Base-by-base conservation (phyloP, 2,329 filamentous ascomycete genomes). In the Aspergillus sp. region DNA sequence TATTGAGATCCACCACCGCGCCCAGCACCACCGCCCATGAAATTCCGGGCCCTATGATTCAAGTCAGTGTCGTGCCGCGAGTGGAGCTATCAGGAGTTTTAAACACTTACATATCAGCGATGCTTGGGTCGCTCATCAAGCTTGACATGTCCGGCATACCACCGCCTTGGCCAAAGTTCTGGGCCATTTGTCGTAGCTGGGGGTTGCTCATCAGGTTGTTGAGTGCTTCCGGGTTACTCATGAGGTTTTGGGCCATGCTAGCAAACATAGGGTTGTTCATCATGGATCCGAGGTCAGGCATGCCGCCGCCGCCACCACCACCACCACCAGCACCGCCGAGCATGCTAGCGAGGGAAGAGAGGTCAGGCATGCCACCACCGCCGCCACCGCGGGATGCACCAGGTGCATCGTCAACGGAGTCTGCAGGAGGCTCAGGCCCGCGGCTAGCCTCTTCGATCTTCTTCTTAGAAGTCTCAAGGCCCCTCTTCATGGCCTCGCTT, bases 181-280 rank as follows among this genome's bases (percentile, higher is more conserved):
- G 87, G 46, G 91, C 92, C 91, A 97, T 93, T 72, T 96, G 86
- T 56, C 90, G 84, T 61, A 98, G 79, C 61, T 88, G 85, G 3
- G 95, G 95, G 81, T 99, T 98, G 82, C 82, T 91, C 93, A 99
- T 96, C 58, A 99, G 78, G 74, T 92, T 95, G 73, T 82, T 84
- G 86, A 98, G 89, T 81, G 93, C 86, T 9, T 96, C 90, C 0
- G 95, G 95, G 79, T 99, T 97, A 78, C 87, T 91, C 95, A 98
- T 98, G 55, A 99, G 78, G 76, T 91, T 96, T 81, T 97, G 91
- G 4, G 95, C 95, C 92, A 98, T 97, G 79, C 85, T 90, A 51
- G 92, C 86, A 79, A 99, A 96, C 95, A 98, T 98, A 56, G 95
- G 95, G 80, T 98, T 99, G 81, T 82, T 92, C 92, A 98, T 96